phyloP scores from a whole-genome alignment of 257 asterid genomes.

The Avicennia marina region DNA sequence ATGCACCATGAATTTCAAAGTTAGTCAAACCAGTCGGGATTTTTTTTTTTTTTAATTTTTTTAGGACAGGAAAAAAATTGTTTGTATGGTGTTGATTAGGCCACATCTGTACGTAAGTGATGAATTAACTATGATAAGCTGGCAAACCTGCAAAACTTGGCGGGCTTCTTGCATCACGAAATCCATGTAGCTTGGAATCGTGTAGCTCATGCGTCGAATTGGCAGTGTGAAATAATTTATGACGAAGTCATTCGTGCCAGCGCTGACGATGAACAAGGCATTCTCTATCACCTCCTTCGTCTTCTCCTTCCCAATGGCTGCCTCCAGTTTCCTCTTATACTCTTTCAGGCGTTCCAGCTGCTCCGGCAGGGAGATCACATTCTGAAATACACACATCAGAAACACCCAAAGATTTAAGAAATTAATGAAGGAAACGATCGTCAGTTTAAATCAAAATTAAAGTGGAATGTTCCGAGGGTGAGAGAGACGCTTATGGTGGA shows the following conservation, averaged over 20 bases:
- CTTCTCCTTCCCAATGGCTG: conserved; percentile 41
- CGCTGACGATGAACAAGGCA: conserved; percentile 55
- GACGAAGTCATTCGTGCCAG: conserved; percentile 80
- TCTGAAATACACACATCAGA: conserved; percentile 20
- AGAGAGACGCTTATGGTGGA: conserved; percentile 48
- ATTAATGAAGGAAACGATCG: not conserved
- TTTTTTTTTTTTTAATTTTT: no score
- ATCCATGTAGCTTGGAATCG: conserved; percentile 36
- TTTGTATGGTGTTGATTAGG: not conserved
- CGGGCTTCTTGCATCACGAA: conserved; percentile 34
- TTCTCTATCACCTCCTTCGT: conserved; percentile 32
- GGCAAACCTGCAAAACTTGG: conserved; percentile 49
- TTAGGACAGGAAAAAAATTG: no score
- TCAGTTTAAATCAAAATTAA: not conserved
- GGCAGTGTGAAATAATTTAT: conserved; percentile 56
- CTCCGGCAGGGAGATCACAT: conserved; percentile 42
- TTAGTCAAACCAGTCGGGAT: no score
- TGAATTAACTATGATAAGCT: not conserved
- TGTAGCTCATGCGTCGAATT: conserved; percentile 43
- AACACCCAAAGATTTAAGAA: not conserved
- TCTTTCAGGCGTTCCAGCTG: conserved; percentile 55
- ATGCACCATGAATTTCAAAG: no score
- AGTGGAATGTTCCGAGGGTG: no score
- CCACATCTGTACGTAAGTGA: not conserved
- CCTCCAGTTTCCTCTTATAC: conserved; percentile 36